Evolutionary conservation across 2,329 filamentous ascomycete species (phyloP).

Genomic region (Raffaelea ambrosiae): DNA sequence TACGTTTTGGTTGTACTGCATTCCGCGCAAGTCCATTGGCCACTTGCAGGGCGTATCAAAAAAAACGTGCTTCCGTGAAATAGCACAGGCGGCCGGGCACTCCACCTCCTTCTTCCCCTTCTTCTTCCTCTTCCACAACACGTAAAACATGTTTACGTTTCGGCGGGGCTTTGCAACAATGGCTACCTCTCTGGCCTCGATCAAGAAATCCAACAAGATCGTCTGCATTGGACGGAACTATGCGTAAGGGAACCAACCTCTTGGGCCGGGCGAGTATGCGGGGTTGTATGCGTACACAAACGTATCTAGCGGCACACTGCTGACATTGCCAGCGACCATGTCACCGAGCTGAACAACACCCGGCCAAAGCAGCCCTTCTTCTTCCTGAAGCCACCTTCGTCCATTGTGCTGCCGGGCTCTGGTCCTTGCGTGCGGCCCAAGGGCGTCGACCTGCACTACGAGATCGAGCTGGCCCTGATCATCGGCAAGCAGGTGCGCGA

Average conservation of each 20-base stretch:
- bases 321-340: conserved; percentile 61
- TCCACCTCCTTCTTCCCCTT: background rate
- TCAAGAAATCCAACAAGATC: conserved; percentile 52
- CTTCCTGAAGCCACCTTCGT: conserved; percentile 91
- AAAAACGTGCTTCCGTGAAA: background rate
- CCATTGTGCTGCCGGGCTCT: conserved; percentile 69
- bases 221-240: conserved; percentile 91
- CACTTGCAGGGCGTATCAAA: no score
- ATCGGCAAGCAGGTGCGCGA: conserved; percentile 76
- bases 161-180: conserved; percentile 24
- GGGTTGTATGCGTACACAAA: no score
- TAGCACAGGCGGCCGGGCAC: background rate
- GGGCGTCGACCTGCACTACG: conserved; percentile 84
- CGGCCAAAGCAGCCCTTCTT: conserved; percentile 95
- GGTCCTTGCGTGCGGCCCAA: conserved; percentile 75
- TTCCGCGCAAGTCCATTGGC: no score
- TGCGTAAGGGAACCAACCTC: no score
- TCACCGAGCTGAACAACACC: conserved; percentile 80
- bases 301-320: no score
- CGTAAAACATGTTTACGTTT: conserved; percentile 12
- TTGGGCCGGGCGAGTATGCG: no score
- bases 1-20: background rate
- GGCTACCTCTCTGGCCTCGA: conserved; percentile 24
- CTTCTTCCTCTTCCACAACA: background rate
- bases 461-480: conserved; percentile 86